These are phyloP conservation scores for Theobroma cacao DNA, from an alignment of 345 rosid species.

Conservation along the genomic window DNA sequence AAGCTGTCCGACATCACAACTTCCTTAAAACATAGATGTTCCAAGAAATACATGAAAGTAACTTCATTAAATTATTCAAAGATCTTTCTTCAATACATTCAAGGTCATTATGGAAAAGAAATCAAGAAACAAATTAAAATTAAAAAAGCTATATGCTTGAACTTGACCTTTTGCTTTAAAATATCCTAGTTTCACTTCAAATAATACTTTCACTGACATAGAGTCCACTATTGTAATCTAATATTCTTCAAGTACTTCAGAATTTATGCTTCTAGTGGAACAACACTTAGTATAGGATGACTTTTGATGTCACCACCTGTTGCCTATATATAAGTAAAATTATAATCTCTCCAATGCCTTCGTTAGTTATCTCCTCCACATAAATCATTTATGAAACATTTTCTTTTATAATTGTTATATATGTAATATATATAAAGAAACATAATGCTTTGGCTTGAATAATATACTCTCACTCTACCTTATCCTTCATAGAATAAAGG, in stretches of 20 bases:
- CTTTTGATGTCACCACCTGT: not conserved
- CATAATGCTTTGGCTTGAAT: not conserved
- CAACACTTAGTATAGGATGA: not conserved
- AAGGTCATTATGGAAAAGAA: not conserved
- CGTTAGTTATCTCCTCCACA: not conserved
- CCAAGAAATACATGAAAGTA: not conserved
- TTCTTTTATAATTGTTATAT: not conserved
- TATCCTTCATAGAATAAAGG: not conserved
- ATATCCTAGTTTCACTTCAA: not conserved
- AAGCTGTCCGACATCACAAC: not conserved
- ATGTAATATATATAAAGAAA: too few species aligned
- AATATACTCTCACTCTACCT: not conserved
- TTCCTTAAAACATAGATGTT: not conserved
- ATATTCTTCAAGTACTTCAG: not conserved
- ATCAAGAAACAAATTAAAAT: not conserved
- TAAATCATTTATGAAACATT: not conserved
- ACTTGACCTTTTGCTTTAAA: not conserved
- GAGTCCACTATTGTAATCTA: not conserved
- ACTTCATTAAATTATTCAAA: not conserved
- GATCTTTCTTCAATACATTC: not conserved
- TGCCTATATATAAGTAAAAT: not conserved
- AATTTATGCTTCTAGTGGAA: not conserved
- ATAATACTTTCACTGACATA: not conserved
- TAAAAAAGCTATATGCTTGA: not conserved
- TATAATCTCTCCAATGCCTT: not conserved